Percentiles rank a stretch among this genome's conserved stretches.
These are phyloP conservation scores for Suillus bovinus DNA, from an alignment of 768 basidiomycete genomes.

Conservation along the genomic window DNA sequence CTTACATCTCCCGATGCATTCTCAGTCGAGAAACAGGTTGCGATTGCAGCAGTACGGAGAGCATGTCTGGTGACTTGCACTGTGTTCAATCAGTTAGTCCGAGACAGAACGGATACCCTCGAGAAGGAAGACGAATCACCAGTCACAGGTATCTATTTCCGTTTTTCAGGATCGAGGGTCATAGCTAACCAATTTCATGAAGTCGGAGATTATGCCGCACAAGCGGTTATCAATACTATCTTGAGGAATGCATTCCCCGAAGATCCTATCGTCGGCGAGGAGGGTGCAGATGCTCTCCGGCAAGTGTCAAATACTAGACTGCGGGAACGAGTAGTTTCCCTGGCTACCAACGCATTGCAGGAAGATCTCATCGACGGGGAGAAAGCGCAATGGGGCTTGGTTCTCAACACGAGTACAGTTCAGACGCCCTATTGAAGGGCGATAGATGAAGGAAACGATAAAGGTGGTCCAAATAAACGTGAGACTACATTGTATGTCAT, in stretches of 20 bases:
- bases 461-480: conserved; percentile 76
- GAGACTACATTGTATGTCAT: conserved; percentile 33
- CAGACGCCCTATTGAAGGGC: conserved; percentile 70
- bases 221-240: conserved; percentile 87
- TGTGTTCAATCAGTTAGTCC: conserved; percentile 82
- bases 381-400: conserved; percentile 73
- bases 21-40: conserved; percentile 74
- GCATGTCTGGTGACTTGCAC: conserved; percentile 83
- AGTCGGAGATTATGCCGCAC: conserved; percentile 95
- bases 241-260: conserved; percentile 74
- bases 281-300: conserved; percentile 83
- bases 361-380: conserved; percentile 56
- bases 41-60: conserved; percentile 82
- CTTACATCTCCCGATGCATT: conserved; percentile 32
- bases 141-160: conserved; percentile 64
- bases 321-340: conserved; percentile 66
- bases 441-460: conserved; percentile 81
- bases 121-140: conserved; percentile 92
- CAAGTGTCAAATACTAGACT: conserved; percentile 44
- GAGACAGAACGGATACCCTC: conserved; percentile 70
- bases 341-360: conserved; percentile 80
- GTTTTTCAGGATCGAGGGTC: conserved; percentile 3
- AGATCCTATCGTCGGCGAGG: conserved; percentile 93
- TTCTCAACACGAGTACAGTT: conserved; percentile 49
- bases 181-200: conserved; percentile 6